phyloP scores from a whole-genome alignment of 2,329 filamentous ascomycete genomes.

The Pseudogymnoascus sp. region DNA sequence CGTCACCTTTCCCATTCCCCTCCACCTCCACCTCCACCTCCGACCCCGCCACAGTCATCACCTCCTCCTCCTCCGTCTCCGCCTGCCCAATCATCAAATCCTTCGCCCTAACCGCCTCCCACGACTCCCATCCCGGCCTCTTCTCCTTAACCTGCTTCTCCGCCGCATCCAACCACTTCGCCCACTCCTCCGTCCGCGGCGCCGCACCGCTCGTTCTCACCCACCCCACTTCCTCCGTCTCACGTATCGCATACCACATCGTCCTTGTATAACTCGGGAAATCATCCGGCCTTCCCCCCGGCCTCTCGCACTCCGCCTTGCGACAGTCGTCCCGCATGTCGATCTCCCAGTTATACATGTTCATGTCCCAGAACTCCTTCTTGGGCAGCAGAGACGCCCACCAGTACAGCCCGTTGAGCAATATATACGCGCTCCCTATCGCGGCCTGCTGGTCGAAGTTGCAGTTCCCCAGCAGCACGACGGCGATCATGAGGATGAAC shows the following conservation, averaged over 20 bases:
- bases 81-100: conserved; percentile 37
- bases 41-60: too few relatives aligned
- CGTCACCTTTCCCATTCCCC: background rate
- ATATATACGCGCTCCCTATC: conserved; percentile 50
- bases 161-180: conserved; percentile 39
- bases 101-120: conserved; percentile 44
- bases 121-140: conserved; percentile 23
- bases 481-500: conserved; percentile 52
- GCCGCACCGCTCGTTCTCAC: conserved; percentile 44
- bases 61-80: background rate
- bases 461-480: conserved; percentile 56
- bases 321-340: conserved; percentile 33
- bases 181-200: conserved; percentile 46
- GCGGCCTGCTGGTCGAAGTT: conserved; percentile 54
- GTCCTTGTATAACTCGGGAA: conserved; percentile 43
- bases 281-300: background rate
- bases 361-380: conserved; percentile 50
- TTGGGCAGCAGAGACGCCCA: conserved; percentile 30
- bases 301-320: background rate
- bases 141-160: background rate
- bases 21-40: background rate
- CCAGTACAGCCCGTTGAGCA: conserved; percentile 56
- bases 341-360: conserved; percentile 39
- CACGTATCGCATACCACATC: conserved; percentile 52
- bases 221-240: conserved; percentile 47